Conservation (phyloP, 2,329 filamentous ascomycete genomes). For the Diaporthe helianthi region DNA sequence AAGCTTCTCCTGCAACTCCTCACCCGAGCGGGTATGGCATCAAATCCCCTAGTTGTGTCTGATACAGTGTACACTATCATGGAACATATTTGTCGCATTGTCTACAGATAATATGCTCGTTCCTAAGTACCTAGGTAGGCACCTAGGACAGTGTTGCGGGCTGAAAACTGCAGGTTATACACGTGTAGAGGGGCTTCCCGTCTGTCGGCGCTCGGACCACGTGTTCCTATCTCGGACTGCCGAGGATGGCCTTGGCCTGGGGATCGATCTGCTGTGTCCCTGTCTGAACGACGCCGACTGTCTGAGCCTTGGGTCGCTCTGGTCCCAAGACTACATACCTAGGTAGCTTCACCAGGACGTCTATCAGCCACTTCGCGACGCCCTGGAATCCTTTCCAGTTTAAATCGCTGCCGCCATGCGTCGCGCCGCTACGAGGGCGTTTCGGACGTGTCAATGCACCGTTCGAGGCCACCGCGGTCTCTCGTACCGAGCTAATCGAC, state of each 20-base stretch:
- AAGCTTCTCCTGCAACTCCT: background rate
- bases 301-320: conserved; percentile 8
- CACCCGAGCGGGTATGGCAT: background rate
- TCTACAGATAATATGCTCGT: background rate
- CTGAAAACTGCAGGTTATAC: no score
- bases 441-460: conserved; percentile 71
- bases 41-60: background rate
- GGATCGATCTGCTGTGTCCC: background rate
- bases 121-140: background rate
- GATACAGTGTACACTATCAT: background rate
- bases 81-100: background rate
- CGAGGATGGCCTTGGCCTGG: conserved; percentile 4
- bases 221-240: conserved; percentile 27
- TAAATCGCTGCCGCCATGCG: conserved; percentile 64
- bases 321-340: conserved; percentile 20
- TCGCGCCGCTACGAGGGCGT: conserved; percentile 72
- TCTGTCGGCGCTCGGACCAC: conserved; percentile 18
- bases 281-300: conserved; percentile 19
- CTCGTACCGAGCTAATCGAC: conserved; percentile 55
- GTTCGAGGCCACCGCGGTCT: conserved; percentile 56
- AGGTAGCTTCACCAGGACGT: conserved; percentile 11
- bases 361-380: conserved; percentile 1
- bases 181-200: background rate
- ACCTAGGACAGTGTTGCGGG: background rate
- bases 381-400: conserved; percentile 27